These are phyloP conservation scores for Kluyveromyces starmeri DNA, from an alignment of 805 yeast genomes.

Conservation along the genomic window DNA sequence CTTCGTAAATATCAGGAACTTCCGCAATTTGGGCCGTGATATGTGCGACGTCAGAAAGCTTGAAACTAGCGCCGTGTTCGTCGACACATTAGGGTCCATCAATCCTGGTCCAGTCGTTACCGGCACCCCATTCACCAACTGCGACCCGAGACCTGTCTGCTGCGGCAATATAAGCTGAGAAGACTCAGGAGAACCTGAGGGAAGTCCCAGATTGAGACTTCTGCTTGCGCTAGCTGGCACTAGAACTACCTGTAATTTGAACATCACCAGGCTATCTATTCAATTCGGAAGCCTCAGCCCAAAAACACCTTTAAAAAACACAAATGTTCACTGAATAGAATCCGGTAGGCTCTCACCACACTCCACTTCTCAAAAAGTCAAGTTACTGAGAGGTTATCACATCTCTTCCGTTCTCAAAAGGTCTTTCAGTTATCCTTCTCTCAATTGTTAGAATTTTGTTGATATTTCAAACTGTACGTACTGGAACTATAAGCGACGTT, in stretches of 20 bases:
- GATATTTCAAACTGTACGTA: no score
- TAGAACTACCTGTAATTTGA: constrained; percentile 37
- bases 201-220: constrained; percentile 13
- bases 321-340: no score
- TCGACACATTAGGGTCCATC: constrained; percentile 4
- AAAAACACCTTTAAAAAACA: no score
- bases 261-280: constrained; percentile 28
- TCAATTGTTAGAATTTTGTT: no score
- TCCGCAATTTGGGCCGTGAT: constrained; percentile 30
- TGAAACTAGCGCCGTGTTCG: constrained; percentile 8
- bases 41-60: constrained; percentile 16
- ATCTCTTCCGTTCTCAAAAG: no score
- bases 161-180: constrained; percentile 18
- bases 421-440: no score
- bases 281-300: no score
- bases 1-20: constrained; percentile 58
- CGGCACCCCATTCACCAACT: not conserved
- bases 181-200: constrained; percentile 16
- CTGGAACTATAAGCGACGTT: no score
- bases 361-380: no score
- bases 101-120: constrained; percentile 1
- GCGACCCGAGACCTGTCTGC: not conserved
- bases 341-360: no score
- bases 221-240: constrained; percentile 32
- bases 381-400: no score